Percentiles rank a stretch among this genome's conserved stretches.
Evolutionary conservation across 2,329 filamentous ascomycete species (phyloP).

Genomic region (Aspergillus ruber): DNA sequence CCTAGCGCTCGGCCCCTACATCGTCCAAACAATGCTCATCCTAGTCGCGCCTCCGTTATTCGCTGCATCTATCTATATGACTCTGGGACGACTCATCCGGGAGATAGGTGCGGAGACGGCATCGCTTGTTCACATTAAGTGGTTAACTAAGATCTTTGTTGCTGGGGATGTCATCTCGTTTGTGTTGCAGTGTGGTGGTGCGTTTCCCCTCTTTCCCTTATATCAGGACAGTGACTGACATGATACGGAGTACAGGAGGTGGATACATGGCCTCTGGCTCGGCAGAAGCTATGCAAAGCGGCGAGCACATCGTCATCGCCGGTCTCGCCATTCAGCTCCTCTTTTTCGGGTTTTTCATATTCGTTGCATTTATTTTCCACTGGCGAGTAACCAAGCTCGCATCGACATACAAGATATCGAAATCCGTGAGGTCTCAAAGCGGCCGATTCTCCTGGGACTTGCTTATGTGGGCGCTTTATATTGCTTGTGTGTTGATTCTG

Average conservation of each 20-base stretch:
- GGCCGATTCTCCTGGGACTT: constrained; percentile 7
- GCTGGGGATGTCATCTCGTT: constrained; percentile 24
- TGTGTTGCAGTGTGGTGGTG: constrained; percentile 23
- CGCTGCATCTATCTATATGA: constrained; percentile 28
- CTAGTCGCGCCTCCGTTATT: constrained; percentile 25
- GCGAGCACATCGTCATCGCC: constrained; percentile 44
- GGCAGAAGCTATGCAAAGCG: constrained; percentile 10
- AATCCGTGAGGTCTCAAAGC: not conserved
- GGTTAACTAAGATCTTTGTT: constrained; percentile 26
- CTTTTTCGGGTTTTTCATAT: constrained; percentile 53
- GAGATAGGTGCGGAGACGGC: constrained; percentile 11
- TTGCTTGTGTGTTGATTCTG: constrained; percentile 22
- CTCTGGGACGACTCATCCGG: constrained; percentile 20
- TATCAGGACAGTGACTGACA: not conserved
- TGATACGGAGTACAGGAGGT: constrained; percentile 20
- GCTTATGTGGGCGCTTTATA: constrained; percentile 17
- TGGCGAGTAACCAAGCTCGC: constrained; percentile 18
- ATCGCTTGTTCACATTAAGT: constrained; percentile 16
- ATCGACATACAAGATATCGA: not conserved
- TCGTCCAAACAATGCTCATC: constrained; percentile 24
- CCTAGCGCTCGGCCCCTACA: constrained; percentile 18
- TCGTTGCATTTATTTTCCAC: constrained; percentile 48
- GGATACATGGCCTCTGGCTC: constrained; percentile 21
- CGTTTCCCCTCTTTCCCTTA: not conserved
- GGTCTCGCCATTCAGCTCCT: constrained; percentile 55